Evolutionary conservation across 768 basidiomycete species (phyloP).

Genomic region (Tephrocybe rancida): DNA sequence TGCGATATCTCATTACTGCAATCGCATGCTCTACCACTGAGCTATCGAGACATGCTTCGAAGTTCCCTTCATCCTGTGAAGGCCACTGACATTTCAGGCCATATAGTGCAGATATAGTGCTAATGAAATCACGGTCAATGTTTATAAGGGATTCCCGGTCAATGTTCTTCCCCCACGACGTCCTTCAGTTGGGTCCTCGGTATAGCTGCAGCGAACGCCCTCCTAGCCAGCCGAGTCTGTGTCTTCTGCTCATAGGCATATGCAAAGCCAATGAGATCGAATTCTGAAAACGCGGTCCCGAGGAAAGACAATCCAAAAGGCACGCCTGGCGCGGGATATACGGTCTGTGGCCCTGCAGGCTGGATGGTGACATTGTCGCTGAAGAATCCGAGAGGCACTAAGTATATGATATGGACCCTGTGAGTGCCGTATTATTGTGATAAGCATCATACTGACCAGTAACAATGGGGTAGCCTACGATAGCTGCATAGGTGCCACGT

Average conservation of each 20-base stretch:
- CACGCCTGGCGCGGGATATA: slow-evolving; percentile 55
- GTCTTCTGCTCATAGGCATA: slow-evolving; percentile 72
- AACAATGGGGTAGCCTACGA: slow-evolving; percentile 68
- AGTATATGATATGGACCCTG: slow-evolving; percentile 3
- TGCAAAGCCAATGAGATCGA: slow-evolving; percentile 55
- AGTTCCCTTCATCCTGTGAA: not conserved
- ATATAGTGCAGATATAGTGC: no score
- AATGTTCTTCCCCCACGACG: slow-evolving; percentile 25
- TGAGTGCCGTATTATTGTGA: not conserved
- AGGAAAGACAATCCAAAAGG: slow-evolving; percentile 67
- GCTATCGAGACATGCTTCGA: slow-evolving; percentile 11
- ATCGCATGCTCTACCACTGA: slow-evolving; percentile 20
- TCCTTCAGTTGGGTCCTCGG: slow-evolving; percentile 53
- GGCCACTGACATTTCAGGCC: no score
- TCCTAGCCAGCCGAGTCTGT: slow-evolving; percentile 47
- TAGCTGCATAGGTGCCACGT: slow-evolving; percentile 38
- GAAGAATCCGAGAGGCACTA: slow-evolving; percentile 64
- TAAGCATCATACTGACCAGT: slow-evolving; percentile 42
- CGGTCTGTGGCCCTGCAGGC: slow-evolving; percentile 41
- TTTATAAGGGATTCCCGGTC: no score
- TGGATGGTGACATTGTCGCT: slow-evolving; percentile 44
- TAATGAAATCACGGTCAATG: no score
- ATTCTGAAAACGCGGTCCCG: slow-evolving; percentile 64
- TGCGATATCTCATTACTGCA: slow-evolving; percentile 9
- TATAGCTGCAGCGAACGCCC: slow-evolving; percentile 54